Conservation (phyloP, 2,329 filamentous ascomycete genomes). For the Hypoxylon rubiginosum region DNA sequence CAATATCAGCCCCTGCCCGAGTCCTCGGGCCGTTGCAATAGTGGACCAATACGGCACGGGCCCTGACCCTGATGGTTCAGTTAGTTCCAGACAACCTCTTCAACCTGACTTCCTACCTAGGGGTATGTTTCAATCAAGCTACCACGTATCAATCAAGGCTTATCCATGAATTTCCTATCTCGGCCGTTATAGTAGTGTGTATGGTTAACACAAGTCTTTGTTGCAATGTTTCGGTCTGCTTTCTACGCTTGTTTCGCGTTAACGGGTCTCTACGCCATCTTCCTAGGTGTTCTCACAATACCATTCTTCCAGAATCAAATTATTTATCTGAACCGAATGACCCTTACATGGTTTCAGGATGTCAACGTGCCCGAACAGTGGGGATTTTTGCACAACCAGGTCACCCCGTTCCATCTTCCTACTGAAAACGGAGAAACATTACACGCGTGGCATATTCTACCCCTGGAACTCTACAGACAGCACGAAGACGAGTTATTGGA, state of each 20-base stretch:
- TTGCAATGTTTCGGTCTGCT: not conserved
- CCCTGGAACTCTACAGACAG: constrained; percentile 72
- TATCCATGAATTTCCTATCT: no score
- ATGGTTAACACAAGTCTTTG: not conserved
- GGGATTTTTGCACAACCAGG: constrained; percentile 79
- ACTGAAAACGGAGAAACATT: constrained; percentile 76
- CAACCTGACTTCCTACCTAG: not conserved
- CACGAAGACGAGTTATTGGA: constrained; percentile 64
- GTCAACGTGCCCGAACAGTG: constrained; percentile 75
- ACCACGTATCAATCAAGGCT: no score
- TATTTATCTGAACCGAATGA: constrained; percentile 68
- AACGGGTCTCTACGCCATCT: constrained; percentile 16
- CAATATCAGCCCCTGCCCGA: not conserved
- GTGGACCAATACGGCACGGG: not conserved
- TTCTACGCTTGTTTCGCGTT: not conserved
- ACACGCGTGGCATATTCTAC: constrained; percentile 83
- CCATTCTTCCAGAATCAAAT: constrained; percentile 66
- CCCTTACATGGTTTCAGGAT: constrained; percentile 71
- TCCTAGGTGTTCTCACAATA: constrained; percentile 49
- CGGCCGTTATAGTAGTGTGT: not conserved
- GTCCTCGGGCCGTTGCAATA: not conserved
- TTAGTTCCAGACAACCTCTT: not conserved
- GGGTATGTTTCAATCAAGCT: no score
- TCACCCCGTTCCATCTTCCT: constrained; percentile 76
- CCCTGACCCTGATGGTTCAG: not conserved